Conservation (phyloP, 2,329 filamentous ascomycete species). For the Diaporthe citriasiana region DNA sequence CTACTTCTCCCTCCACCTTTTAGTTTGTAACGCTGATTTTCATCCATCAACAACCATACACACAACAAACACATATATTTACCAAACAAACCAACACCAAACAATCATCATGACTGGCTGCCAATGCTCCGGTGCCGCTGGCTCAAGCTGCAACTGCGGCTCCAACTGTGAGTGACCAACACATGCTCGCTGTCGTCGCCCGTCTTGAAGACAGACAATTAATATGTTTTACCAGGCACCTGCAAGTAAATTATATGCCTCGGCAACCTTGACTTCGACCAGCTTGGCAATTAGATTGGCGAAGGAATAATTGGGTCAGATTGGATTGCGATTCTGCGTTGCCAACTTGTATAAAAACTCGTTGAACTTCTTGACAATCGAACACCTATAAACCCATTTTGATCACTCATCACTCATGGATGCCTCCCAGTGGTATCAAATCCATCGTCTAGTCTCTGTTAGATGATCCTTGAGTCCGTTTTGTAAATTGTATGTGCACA, state of each 20-base stretch:
- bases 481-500: too few species aligned
- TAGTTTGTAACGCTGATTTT: too few species aligned
- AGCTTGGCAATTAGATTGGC: not conserved
- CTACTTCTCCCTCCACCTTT: not conserved
- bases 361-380: not conserved
- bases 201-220: too few species aligned
- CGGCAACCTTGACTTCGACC: not conserved
- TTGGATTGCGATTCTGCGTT: conserved; percentile 2
- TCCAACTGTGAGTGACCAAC: conserved; percentile 5
- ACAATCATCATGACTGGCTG: conserved; percentile 40
- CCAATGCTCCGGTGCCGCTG: conserved; percentile 35
- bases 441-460: too few species aligned
- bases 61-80: not conserved
- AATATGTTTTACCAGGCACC: not conserved
- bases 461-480: too few species aligned
- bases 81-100: conserved; percentile 2
- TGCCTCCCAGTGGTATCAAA: too few species aligned
- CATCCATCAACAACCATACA: conserved; percentile 8
- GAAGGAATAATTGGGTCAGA: not conserved
- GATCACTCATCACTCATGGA: too few species aligned
- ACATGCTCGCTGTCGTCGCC: not conserved
- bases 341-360: conserved; percentile 8
- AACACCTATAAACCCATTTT: not conserved
- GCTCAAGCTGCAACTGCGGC: conserved; percentile 34
- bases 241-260: conserved; percentile 17